phyloP scores from a whole-genome alignment of 2,329 filamentous ascomycete genomes.

The Venturia carpophila region DNA sequence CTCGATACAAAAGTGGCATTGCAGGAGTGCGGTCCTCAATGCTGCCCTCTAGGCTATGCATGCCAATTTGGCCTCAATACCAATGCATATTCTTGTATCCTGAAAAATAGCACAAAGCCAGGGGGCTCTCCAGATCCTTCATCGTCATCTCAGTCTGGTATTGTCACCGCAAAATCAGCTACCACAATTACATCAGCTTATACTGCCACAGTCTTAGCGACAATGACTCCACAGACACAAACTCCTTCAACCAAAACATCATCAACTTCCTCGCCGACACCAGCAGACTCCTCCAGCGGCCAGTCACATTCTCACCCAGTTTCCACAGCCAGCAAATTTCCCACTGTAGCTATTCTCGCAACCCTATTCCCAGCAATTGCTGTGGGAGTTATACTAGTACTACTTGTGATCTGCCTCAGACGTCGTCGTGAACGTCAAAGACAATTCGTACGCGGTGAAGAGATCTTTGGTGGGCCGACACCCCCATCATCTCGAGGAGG shows the following conservation, averaged over 20 bases:
- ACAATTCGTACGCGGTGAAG: constrained; percentile 21
- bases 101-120: constrained; percentile 19
- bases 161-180: constrained; percentile 18
- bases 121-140: constrained; percentile 21
- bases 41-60: constrained; percentile 66
- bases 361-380: constrained; percentile 33
- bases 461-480: constrained; percentile 29
- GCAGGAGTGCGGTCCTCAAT: constrained; percentile 49
- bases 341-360: constrained; percentile 30
- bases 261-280: not conserved
- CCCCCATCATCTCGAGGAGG: constrained; percentile 34
- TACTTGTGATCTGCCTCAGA: constrained; percentile 11
- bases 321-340: constrained; percentile 5
- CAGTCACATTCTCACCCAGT: not conserved
- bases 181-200: not conserved
- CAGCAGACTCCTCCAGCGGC: not conserved
- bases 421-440: constrained; percentile 29
- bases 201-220: not conserved
- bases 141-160: constrained; percentile 20
- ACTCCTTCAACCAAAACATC: not conserved
- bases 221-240: not conserved
- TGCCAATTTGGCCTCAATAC: constrained; percentile 39
- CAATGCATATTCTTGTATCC: constrained; percentile 22
- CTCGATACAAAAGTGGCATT: constrained; percentile 52
- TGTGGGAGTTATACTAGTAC: constrained; percentile 24